Base-by-base conservation (phyloP, 352 stramenopile species). In the Phytophthora lateralis region DNA sequence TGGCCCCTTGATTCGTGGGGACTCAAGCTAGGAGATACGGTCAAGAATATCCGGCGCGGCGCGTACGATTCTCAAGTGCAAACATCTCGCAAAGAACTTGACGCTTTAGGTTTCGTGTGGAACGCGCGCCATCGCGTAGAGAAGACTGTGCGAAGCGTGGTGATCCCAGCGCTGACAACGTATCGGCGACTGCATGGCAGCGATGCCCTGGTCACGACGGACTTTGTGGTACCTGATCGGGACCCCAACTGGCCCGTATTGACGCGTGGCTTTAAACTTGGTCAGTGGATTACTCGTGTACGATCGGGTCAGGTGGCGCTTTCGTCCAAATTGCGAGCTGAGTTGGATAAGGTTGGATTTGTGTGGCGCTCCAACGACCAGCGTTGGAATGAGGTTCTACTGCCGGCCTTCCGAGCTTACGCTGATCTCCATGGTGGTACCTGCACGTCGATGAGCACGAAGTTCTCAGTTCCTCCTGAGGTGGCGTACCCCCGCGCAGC, bases 21-120 rank as follows among this genome's bases (percentile, higher is more conserved):
- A 0, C 72, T 97, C 37, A 81, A 91, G 17, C 75, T 98, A 10
- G 95, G 95, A 8, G 80, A 93, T 29, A 89, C 90, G 3, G 93
- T 98, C 15, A 97, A 97, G 68, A 92, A 90, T 41, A 97, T 98
- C 57, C 88, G 95, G 43, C 74, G 76, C 27, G 86, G 90, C 39
- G 89, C 89, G 0, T 94, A 90, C 53, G 70, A 78, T 35, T 41
- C 74, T 15, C 96, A 98, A 71, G 84, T 97, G 6, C 87, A 88
- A 18, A 61, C 71, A 1, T 73, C 87, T 53, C 75, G 75, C 10
- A 63, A 82, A 10, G 77, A 95, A 38, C 74, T 98, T 5, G 82
- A 97, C 30, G 67, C 68, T 12, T 60, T 98, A 20, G 93, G 91
- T n/a, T 98, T 98, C 66, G 75, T 97, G 26, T 98, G 95, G 95